A percentile compares a stretch with the other conserved stretches of the same genome.
These are phyloP conservation scores for Vaccinium vitisidaea DNA, from an alignment of 148 eudicot genomes.

Conservation along the genomic window DNA sequence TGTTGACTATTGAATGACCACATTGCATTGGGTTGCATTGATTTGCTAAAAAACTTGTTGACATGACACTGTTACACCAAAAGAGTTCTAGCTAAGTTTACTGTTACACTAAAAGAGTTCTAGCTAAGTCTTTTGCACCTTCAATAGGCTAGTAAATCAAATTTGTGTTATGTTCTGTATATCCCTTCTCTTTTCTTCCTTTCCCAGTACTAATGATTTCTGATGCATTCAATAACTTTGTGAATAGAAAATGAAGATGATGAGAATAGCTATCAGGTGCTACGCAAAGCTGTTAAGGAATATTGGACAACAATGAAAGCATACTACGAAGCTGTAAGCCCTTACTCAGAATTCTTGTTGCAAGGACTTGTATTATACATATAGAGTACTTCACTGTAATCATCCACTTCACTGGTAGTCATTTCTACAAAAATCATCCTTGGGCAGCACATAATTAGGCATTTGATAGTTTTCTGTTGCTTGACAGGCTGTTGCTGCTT, in stretches of 20 bases:
- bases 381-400: not conserved
- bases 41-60: not conserved
- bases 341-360: not conserved
- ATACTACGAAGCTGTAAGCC: conserved; percentile 74
- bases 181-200: not conserved
- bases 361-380: not conserved
- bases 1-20: not conserved
- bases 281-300: conserved; percentile 57
- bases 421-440: conserved; percentile 9
- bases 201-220: conserved; percentile 2
- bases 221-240: not conserved
- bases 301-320: conserved; percentile 66
- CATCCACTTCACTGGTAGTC: not conserved
- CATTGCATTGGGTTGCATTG: not conserved
- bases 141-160: not conserved
- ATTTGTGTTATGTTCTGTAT: not conserved
- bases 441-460: not conserved
- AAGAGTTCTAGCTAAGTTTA: not conserved
- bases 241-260: conserved; percentile 38
- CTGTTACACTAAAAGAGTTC: not conserved
- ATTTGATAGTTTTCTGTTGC: conserved; percentile 20
- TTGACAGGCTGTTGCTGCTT: conserved; percentile 69
- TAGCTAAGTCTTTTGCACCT: conserved; percentile 9
- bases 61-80: not conserved
- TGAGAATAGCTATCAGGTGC: conserved; percentile 43